Evolutionary conservation across 257 asterid species (phyloP).

Genomic region (Solanum okadae): DNA sequence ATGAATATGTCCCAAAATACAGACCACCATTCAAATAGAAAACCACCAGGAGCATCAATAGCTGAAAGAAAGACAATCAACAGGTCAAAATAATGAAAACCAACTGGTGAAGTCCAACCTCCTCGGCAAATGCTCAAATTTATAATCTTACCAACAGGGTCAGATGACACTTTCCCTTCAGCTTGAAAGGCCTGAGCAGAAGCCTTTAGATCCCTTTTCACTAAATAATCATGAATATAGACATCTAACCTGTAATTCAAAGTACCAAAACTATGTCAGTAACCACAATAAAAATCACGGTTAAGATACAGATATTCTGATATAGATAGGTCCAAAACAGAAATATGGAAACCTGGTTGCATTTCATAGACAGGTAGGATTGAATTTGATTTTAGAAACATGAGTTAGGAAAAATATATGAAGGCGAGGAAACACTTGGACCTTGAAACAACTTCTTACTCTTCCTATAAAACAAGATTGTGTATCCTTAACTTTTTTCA

Average conservation of each 20-base stretch:
- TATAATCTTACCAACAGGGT: conserved; percentile 77
- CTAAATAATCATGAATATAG: conserved; percentile 87
- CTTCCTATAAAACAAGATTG: background rate
- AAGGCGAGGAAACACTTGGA: background rate
- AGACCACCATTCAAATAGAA: conserved; percentile 99
- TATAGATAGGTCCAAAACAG: background rate
- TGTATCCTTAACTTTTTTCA: background rate
- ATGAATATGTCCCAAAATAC: conserved; percentile 99
- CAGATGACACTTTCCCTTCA: conserved; percentile 97
- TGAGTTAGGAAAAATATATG: background rate
- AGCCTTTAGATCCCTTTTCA: conserved; percentile 92
- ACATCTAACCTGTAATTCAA: conserved; percentile 73
- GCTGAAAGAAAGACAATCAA: conserved; percentile 38
- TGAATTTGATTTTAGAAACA: background rate
- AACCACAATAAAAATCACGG: background rate
- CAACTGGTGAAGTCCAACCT: background rate
- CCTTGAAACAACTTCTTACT: background rate
- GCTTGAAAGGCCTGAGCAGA: conserved; percentile 96
- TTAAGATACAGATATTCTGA: background rate
- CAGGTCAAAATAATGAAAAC: background rate
- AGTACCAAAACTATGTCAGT: conserved; percentile 1
- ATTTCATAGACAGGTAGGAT: background rate
- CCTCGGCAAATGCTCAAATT: background rate
- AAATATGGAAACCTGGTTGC: background rate
- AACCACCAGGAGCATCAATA: conserved; percentile 99